These are phyloP conservation scores for Hyaloscypha finlandica DNA, from an alignment of 495 filamentous ascomycete genomes.

Conservation along the genomic window DNA sequence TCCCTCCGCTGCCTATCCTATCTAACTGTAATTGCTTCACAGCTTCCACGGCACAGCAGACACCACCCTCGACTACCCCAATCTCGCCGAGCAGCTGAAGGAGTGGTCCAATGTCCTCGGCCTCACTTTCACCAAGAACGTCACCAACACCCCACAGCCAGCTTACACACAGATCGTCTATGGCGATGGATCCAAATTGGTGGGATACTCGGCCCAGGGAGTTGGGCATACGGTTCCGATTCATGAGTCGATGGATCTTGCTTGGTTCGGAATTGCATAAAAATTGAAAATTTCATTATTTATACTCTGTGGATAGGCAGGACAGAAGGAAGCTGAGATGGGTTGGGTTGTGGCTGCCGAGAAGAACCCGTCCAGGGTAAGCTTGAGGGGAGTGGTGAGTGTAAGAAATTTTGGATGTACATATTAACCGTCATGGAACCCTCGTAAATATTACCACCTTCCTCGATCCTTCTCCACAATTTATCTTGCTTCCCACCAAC, in stretches of 20 bases:
- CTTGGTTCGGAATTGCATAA: conserved; percentile 51
- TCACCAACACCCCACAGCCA: conserved; percentile 35
- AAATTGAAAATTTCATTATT: not conserved
- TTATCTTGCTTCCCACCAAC: no score
- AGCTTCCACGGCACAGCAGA: conserved; percentile 54
- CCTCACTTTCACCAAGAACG: conserved; percentile 26
- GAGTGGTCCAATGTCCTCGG: conserved; percentile 43
- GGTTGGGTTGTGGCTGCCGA: no score
- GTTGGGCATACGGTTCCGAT: conserved; percentile 52
- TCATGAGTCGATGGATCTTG: conserved; percentile 45
- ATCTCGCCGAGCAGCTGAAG: conserved; percentile 52
- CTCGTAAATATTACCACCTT: no score
- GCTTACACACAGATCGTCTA: conserved; percentile 58
- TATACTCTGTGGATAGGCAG: no score
- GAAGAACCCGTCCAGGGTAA: no score
- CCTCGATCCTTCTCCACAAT: no score
- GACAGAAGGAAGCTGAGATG: no score
- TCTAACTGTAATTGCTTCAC: conserved; percentile 16
- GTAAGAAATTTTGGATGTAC: no score
- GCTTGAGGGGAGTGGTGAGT: no score
- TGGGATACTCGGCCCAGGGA: conserved; percentile 48
- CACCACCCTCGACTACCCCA: conserved; percentile 46
- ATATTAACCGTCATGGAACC: no score
- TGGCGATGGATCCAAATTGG: conserved; percentile 49
- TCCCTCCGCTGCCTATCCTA: not conserved